Conservation (phyloP, 2,329 filamentous ascomycete genomes). For the Colletotrichum ledebouriae region DNA sequence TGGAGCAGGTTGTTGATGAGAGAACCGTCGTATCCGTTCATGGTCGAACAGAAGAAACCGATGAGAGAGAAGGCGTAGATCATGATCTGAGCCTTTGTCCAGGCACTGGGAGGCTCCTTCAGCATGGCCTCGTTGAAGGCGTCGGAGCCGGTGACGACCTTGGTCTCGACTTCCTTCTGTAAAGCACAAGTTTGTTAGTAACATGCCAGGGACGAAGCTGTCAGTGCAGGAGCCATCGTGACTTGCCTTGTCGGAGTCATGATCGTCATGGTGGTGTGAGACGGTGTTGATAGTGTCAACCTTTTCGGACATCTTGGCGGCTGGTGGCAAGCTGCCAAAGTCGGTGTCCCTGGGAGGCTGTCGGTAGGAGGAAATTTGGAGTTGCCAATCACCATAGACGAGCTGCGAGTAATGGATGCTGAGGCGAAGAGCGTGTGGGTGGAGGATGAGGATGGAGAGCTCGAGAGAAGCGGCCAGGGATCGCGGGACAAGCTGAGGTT, state of each 20-base stretch:
- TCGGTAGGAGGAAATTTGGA: constrained; percentile 9
- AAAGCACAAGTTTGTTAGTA: constrained; percentile 21
- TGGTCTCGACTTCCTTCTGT: constrained; percentile 50
- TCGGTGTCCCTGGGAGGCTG: constrained; percentile 1
- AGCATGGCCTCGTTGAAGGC: constrained; percentile 68
- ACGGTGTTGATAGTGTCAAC: constrained; percentile 39
- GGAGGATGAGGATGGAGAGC: constrained; percentile 39
- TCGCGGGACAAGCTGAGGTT: constrained; percentile 39
- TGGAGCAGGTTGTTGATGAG: constrained; percentile 63
- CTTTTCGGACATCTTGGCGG: constrained; percentile 38
- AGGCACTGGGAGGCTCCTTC: constrained; percentile 63
- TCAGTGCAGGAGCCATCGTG: not conserved
- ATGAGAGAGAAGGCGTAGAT: constrained; percentile 61
- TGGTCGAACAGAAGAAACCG: constrained; percentile 64
- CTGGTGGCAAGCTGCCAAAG: constrained; percentile 26
- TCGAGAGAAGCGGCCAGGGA: constrained; percentile 36
- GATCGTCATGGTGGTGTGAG: constrained; percentile 39
- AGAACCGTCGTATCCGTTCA: constrained; percentile 67
- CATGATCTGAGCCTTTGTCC: constrained; percentile 54
- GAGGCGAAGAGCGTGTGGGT: constrained; percentile 20
- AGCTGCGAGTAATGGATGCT: constrained; percentile 17
- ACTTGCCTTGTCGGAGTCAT: constrained; percentile 40
- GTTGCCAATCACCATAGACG: constrained; percentile 36
- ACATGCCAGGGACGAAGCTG: fast-evolving
- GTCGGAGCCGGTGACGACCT: constrained; percentile 64